Evolutionary conservation across 495 filamentous ascomycete species (phyloP).

Genomic region (Penicillium robsamsonii): DNA sequence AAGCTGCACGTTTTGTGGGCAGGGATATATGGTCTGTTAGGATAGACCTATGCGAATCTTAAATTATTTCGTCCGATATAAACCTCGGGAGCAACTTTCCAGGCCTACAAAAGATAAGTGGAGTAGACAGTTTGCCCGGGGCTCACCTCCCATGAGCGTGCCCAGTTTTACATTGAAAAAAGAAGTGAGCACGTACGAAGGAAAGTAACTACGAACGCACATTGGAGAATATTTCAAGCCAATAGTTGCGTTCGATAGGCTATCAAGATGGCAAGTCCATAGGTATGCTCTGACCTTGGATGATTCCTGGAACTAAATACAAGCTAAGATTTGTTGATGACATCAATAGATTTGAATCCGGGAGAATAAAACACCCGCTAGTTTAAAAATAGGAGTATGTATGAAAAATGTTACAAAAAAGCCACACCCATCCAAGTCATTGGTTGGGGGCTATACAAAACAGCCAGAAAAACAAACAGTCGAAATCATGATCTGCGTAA

Average conservation of each 20-base stretch:
- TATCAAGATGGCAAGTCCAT: background rate
- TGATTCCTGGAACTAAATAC: background rate
- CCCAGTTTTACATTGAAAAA: background rate
- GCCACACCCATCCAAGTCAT: background rate
- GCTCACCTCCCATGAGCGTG: background rate
- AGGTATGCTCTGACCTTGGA: background rate
- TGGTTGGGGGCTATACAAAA: background rate
- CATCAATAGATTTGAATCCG: conserved; percentile 1
- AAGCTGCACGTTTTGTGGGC: background rate
- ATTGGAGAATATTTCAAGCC: background rate
- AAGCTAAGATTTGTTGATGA: background rate
- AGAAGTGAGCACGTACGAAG: background rate
- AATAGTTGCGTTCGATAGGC: background rate
- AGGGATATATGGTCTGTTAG: background rate
- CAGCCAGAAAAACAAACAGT: background rate
- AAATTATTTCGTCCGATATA: background rate
- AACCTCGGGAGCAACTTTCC: background rate
- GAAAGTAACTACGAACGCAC: background rate
- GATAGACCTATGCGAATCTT: background rate
- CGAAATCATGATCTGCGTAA: conserved; percentile 1
- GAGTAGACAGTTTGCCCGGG: background rate
- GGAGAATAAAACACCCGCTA: conserved; percentile 9
- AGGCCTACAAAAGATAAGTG: background rate
- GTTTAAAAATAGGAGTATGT: conserved; percentile 6
- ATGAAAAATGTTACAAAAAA: conserved; percentile 12